Base-by-base conservation (phyloP, 257 asterid genomes). In the Phtheirospermum japonicum region DNA sequence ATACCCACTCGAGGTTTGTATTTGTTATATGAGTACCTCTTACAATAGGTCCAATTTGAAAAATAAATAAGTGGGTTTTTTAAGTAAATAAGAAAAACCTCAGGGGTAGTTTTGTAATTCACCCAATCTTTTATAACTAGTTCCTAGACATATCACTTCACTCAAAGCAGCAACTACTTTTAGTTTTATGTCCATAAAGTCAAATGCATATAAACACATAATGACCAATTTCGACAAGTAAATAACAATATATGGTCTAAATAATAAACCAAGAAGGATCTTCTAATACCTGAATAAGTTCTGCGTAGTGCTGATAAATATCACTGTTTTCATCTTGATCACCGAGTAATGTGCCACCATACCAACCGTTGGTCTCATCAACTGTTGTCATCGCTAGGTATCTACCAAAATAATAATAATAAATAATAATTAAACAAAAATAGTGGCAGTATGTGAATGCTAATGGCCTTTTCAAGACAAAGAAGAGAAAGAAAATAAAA, bases 311-410 rank as follows among this genome's bases (percentile, higher is more conserved):
- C 73, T 69, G 86, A 76, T 80, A 93, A 72, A 88, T 83, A 62
- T 77, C 87, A 46, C 94, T 87, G 81, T 32, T 81, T 69, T 89
- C 97, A 49, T 89, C 96, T 79, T 79, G 95, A 78, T 87, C 97
- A 14, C 96, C 99, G 60, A 93, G 81, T 72, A 93, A 73, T 6
- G 92, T 80, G 51, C 99, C 97, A 2, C 99, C 97, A 64, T 83
- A 93, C 99, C 99, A 93, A 64, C 97, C 97, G 76, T 85, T 87
- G 43, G 92, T 73, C 79, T 89, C 96, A 18, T 89, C 81, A 12
- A 80, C 80, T 13, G 94, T 77, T 28, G 88, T 93, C 95, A 87
- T 83, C 61, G 95, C 90, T 31, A 82, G 77, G 78, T 89, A 93
- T 76, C 99, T 93, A 69, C 37, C 68, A n/a, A 36, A 69, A 51